Conservation (phyloP, 768 basidiomycete species). For the Hortiboletus campestris region DNA sequence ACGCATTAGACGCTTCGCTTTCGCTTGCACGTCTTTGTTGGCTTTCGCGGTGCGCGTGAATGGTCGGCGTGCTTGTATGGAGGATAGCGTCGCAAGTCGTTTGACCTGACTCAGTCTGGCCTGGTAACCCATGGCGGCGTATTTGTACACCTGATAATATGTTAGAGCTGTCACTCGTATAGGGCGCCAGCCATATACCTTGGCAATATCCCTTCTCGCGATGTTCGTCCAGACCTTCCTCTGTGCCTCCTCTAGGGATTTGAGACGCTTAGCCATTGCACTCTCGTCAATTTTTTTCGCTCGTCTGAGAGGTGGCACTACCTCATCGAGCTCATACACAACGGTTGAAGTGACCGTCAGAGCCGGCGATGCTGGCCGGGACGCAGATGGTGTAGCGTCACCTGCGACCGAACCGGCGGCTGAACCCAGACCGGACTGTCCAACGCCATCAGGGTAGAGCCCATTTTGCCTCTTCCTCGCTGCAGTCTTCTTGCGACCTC, state of each 20-base stretch:
- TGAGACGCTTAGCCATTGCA: slow-evolving; percentile 71
- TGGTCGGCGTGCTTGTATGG: slow-evolving; percentile 76
- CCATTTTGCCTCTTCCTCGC: slow-evolving; percentile 56
- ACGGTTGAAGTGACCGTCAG: slow-evolving; percentile 52
- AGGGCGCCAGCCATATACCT: slow-evolving; percentile 42
- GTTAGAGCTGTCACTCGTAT: slow-evolving; percentile 4
- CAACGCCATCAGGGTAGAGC: slow-evolving; percentile 50
- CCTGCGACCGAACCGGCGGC: slow-evolving; percentile 51
- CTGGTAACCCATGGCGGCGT: slow-evolving; percentile 63
- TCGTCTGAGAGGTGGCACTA: slow-evolving; percentile 66
- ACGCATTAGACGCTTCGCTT: slow-evolving; percentile 85
- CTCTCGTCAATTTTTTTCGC: slow-evolving; percentile 76
- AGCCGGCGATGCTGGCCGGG: slow-evolving; percentile 68
- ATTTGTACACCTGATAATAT: slow-evolving; percentile 69
- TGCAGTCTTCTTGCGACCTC: slow-evolving; percentile 54
- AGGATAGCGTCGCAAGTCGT: slow-evolving; percentile 71
- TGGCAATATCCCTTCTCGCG: slow-evolving; percentile 78
- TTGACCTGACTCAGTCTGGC: slow-evolving; percentile 68
- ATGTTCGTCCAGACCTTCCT: slow-evolving; percentile 90
- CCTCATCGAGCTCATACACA: slow-evolving; percentile 71
- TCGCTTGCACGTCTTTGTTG: slow-evolving; percentile 78
- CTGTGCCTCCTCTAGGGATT: slow-evolving; percentile 78
- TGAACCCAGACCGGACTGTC: slow-evolving; percentile 49
- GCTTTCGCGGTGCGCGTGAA: slow-evolving; percentile 73
- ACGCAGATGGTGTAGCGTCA: slow-evolving; percentile 69